Base-by-base conservation (phyloP, 495 filamentous ascomycete species). In the Penicillium paxilli region DNA sequence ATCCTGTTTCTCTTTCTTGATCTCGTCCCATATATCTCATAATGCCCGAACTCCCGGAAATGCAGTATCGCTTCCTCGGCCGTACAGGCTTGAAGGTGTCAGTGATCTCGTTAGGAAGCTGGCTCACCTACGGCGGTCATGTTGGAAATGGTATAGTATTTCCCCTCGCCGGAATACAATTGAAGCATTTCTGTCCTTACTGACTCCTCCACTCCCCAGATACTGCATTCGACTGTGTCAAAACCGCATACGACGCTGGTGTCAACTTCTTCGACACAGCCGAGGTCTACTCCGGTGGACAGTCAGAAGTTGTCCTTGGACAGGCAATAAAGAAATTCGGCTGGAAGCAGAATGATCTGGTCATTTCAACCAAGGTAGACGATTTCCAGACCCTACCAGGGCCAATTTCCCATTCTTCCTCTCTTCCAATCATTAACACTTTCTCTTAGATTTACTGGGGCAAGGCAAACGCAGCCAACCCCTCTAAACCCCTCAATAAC, bases 351-450 rank as follows among this genome's bases (percentile, higher is more conserved):
- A 88, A 87, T 66, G 89, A 94, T 68, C 72, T 92, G 30, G 90
- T 95, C 23, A 85, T 95, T 59, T 89, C 85, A 40, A 93, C 90
- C n/a, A 94, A 94, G 79, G 79, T 87, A 68, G 48, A 65, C 40
- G 11, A 19, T 19, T n/a, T 38, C n/a, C 32, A 35, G 10, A 4
- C n/a, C n/a, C 30, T n/a, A 5, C 10, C 25, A n/a, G 30, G n/a
- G 30, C 30, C 30, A 32, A 12, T 19, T 12, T 0, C n/a, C 17
- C 6, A 5, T 19, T 7, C 32, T 14, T 35, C 3, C 5, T 35
- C 32, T 11, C 12, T 35, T 6, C 6, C n/a, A 16, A 4, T 28
- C 1, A 46, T 28, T 10, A 37, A 54, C 19, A 57, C 19, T 54
- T 14, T 28, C 22, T 26, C 22, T 12, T 51, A 86, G 83, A 77